A percentile compares a stretch with the other conserved stretches of the same genome.
Conservation (phyloP, 2,329 filamentous ascomycete genomes). For the Phialophora expanda region DNA sequence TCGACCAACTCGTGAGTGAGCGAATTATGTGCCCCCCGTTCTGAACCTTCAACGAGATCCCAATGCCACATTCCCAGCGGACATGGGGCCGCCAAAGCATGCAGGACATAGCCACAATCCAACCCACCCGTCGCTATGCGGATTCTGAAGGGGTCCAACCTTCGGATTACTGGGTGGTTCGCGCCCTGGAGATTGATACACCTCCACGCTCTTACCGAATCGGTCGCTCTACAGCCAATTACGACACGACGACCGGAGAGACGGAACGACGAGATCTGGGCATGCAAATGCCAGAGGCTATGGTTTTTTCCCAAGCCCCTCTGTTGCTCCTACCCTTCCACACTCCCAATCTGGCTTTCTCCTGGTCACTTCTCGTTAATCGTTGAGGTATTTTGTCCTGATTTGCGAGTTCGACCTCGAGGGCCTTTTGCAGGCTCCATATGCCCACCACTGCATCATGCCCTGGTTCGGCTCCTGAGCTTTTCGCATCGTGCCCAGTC, state of each 20-base stretch:
- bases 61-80: background rate
- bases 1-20: background rate
- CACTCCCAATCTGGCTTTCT: background rate
- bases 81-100: background rate
- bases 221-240: background rate
- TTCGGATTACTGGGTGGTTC: background rate
- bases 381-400: conserved; percentile 16
- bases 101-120: background rate
- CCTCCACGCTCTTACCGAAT: background rate
- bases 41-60: background rate
- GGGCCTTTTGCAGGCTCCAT: background rate
- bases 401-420: background rate
- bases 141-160: background rate
- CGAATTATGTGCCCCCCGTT: background rate
- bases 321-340: background rate
- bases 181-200: background rate
- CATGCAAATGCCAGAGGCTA: background rate
- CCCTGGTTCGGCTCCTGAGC: background rate
- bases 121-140: background rate
- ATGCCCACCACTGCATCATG: background rate
- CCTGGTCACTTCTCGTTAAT: conserved; percentile 12
- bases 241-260: background rate
- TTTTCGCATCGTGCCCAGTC: background rate
- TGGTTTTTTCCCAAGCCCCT: background rate
- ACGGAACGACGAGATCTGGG: conserved; percentile 6